Evolutionary conservation across 2,329 filamentous ascomycete genomes (phyloP), one percentile per base, ranked within the genome.

Genomic region (Colletotrichum godetiae): DNA sequence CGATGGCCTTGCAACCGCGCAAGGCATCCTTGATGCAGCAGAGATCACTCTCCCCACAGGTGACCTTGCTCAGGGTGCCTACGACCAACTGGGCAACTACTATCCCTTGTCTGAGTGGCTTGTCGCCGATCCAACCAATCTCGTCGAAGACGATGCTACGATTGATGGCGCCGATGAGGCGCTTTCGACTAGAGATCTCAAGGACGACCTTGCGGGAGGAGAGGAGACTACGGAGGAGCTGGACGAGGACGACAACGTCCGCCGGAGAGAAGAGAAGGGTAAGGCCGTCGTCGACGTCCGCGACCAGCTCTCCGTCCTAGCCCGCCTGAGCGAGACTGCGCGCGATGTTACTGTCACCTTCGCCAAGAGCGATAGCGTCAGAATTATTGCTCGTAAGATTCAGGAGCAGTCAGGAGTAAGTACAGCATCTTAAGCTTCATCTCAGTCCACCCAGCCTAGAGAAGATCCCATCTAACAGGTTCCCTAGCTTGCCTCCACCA

Each of bases 1-100:
- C 4, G 79, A 83, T 11, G 86, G 83, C 22, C 79, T 94, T 10
- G 87, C 85, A 33, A 94, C 92, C 2, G 95, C 95, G 7, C 95
- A 98, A 84, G 90, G 89, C 68, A 93, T 98, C 69, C 84, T 98
- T 6, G 91, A 93, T 78, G 95, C 95, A 1, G 92, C 91, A 10
- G 95, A 92, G 29, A 88, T 95, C 37, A 95, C 92, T 0, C 83
- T 95, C 13, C 93, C 93, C 0, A 93, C 92, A 0, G 93, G 94
- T 0, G 88, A 95, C 77, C 82, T 95, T 24, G 89, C 90, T 52
- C 90, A 93, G 68, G 93, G 93, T 11, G 91, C 88, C 22, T 96
- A 95, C 78, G 94, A 95, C 79, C 83, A 90, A 49, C 85, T 91
- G 62, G 93, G 93, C 1, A 92, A 90, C 72, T 88, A 92, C 70